Evolutionary conservation across 371 early-diverging fungal genomes (phyloP).

Genomic region (Sporodiniella umbellata): DNA sequence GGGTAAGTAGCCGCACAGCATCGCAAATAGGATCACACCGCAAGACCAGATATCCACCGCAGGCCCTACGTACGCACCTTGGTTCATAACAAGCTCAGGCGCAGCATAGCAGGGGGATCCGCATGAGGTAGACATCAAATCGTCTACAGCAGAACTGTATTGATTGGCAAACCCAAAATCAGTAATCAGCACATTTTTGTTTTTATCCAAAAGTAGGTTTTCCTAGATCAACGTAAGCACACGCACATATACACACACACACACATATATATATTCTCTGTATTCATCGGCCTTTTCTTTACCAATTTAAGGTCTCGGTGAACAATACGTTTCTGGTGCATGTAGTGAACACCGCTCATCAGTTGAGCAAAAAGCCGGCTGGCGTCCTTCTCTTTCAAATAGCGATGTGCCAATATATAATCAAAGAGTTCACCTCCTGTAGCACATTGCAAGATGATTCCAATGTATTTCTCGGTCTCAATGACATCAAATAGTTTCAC

Average conservation of each 20-base stretch:
- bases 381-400: conserved; percentile 89
- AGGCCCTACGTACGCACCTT: conserved; percentile 95
- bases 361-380: conserved; percentile 93
- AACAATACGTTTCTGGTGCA: conserved; percentile 87
- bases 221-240: conserved; percentile 78
- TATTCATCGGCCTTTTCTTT: no score
- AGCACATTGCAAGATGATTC: conserved; percentile 94
- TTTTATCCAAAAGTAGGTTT: conserved; percentile 86
- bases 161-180: conserved; percentile 99
- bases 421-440: conserved; percentile 97
- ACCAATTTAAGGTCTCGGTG: conserved; percentile 96
- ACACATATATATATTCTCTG: no score
- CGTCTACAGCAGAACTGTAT: conserved; percentile 65
- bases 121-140: conserved; percentile 90
- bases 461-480: conserved; percentile 93
- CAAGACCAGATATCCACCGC: conserved; percentile 97
- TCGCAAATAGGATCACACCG: conserved; percentile 95
- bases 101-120: conserved; percentile 99
- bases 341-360: conserved; percentile 84
- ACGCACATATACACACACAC: no score
- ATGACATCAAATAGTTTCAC: conserved; percentile 95
- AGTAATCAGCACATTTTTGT: conserved; percentile 92
- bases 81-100: conserved; percentile 95
- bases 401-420: conserved; percentile 90
- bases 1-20: conserved; percentile 97